Conservation (phyloP, 352 stramenopile species). For the Salisapilia sapeloensis region DNA sequence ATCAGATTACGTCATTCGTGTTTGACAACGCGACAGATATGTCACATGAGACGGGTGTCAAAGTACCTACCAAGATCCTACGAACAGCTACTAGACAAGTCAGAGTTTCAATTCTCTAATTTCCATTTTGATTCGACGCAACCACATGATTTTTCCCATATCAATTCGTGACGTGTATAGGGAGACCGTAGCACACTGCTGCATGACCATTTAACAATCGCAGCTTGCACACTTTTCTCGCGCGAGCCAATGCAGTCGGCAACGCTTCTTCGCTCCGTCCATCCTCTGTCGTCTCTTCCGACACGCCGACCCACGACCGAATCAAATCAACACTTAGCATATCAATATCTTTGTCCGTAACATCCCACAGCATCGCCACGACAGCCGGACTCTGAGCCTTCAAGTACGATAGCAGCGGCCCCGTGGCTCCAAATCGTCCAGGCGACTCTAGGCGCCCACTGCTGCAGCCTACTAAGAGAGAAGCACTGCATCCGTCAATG, state of each 20-base stretch:
- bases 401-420: conserved; percentile 90
- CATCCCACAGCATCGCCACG: conserved; percentile 98
- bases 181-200: conserved; percentile 91
- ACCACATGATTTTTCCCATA: background rate
- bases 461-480: conserved; percentile 96
- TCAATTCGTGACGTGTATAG: conserved; percentile 19
- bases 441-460: conserved; percentile 80
- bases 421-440: conserved; percentile 87
- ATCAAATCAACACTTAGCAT: conserved; percentile 61
- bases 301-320: conserved; percentile 29
- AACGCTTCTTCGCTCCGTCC: conserved; percentile 12
- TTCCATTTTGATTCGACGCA: no score
- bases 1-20: no score
- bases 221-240: conserved; percentile 86
- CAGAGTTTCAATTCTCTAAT: no score
- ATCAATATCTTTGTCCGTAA: conserved; percentile 98
- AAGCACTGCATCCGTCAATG: conserved; percentile 37
- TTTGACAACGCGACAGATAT: no score
- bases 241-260: conserved; percentile 43
- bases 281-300: background rate
- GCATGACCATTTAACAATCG: conserved; percentile 89
- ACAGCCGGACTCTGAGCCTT: conserved; percentile 83
- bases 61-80: no score
- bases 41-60: no score
- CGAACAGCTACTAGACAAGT: no score